A percentile compares a stretch with the other conserved stretches of the same genome.
These are phyloP conservation scores for Scleroderma bovista DNA, from an alignment of 768 basidiomycete species.

Conservation along the genomic window DNA sequence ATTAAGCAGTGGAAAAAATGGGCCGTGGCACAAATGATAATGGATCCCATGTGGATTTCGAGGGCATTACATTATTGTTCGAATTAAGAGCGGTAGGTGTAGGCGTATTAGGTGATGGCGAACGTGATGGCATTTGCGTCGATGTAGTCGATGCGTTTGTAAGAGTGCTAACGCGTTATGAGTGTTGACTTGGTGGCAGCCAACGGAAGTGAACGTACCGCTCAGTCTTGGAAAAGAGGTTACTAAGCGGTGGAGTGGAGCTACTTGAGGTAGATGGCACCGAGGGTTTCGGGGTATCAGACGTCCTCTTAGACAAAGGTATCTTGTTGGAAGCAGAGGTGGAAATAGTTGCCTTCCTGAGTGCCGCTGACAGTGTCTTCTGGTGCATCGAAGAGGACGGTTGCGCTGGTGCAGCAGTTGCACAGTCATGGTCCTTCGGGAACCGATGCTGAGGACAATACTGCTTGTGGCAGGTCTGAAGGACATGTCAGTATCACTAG, in stretches of 20 bases:
- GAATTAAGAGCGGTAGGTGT: slow-evolving; percentile 20
- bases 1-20: slow-evolving; percentile 64
- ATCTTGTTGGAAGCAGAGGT: neutral
- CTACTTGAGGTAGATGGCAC: neutral
- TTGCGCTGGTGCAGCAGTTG: slow-evolving; percentile 11
- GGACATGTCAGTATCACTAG: neutral
- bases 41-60: slow-evolving; percentile 29
- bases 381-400: slow-evolving; percentile 12
- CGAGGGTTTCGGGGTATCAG: slow-evolving; percentile 5
- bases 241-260: neutral
- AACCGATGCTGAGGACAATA: slow-evolving; percentile 81
- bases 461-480: slow-evolving; percentile 64
- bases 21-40: slow-evolving; percentile 60
- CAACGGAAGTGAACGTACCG: slow-evolving; percentile 48
- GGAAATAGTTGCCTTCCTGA: neutral
- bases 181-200: slow-evolving; percentile 44
- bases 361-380: neutral
- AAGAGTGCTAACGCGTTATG: slow-evolving; percentile 56
- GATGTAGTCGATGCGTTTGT: slow-evolving; percentile 15
- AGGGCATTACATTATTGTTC: slow-evolving; percentile 28
- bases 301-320: neutral
- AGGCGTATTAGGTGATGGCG: slow-evolving; percentile 12
- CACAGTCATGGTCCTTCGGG: slow-evolving; percentile 64
- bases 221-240: slow-evolving; percentile 35
- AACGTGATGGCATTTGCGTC: slow-evolving; percentile 9